These are phyloP conservation scores for Brasenia schreberi DNA, from an alignment of 164 flowering plant genomes.

Conservation along the genomic window DNA sequence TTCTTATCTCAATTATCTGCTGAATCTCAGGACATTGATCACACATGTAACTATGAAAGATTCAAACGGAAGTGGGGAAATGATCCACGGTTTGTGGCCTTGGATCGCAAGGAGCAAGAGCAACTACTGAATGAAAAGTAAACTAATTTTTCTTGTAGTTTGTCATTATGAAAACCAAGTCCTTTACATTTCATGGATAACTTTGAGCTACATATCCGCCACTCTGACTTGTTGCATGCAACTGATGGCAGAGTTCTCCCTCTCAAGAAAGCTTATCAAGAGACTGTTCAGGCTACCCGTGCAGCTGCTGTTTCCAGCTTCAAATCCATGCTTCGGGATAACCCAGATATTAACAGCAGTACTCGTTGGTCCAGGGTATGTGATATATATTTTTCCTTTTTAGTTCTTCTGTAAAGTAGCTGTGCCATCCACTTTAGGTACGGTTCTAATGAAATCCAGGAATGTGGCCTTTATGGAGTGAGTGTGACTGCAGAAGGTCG, in stretches of 20 bases:
- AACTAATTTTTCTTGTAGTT: not conserved
- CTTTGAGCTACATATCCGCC: not conserved
- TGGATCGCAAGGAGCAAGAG: slow-evolving; percentile 90
- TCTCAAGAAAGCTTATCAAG: slow-evolving; percentile 65
- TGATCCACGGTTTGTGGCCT: slow-evolving; percentile 77
- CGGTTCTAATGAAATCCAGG: too few relatives aligned
- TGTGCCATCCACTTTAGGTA: too few relatives aligned
- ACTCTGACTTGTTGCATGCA: slow-evolving; percentile 1
- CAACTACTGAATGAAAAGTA: slow-evolving; percentile 80
- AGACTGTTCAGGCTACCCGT: slow-evolving; percentile 61
- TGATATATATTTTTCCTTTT: not conserved
- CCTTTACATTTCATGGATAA: not conserved
- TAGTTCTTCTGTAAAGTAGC: too few relatives aligned
- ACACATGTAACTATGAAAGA: slow-evolving; percentile 52
- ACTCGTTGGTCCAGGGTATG: slow-evolving; percentile 96
- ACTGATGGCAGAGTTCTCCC: slow-evolving; percentile 48
- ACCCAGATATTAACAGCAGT: slow-evolving; percentile 41
- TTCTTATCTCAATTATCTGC: not conserved
- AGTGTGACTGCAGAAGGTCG: too few relatives aligned
- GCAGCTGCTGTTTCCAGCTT: slow-evolving; percentile 60
- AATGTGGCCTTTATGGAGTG: too few relatives aligned
- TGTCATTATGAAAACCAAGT: not conserved
- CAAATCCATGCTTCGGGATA: slow-evolving; percentile 80
- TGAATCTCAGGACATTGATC: slow-evolving; percentile 64
- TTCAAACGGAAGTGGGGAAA: slow-evolving; percentile 79